Evolutionary conservation across 2,329 filamentous ascomycete species (phyloP).

Genomic region (Neoascochyta sp.): DNA sequence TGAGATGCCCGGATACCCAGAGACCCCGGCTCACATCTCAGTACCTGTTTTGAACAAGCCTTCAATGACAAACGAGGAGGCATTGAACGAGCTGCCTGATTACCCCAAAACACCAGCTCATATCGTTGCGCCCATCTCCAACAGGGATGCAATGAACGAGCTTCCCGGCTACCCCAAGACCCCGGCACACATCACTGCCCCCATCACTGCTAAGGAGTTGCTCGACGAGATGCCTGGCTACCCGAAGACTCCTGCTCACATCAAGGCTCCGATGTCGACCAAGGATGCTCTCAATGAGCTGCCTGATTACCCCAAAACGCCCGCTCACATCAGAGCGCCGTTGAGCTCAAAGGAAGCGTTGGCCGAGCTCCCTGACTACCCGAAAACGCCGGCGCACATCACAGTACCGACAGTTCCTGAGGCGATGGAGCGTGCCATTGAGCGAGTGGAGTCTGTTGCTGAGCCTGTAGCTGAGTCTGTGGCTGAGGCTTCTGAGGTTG

Average conservation of each 20-base stretch:
- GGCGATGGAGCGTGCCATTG: no score
- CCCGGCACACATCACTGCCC: slow-evolving; percentile 15
- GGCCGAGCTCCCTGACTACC: slow-evolving; percentile 17
- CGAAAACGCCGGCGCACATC: slow-evolving; percentile 9
- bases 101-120: slow-evolving; percentile 10
- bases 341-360: slow-evolving; percentile 18
- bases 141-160: slow-evolving; percentile 8
- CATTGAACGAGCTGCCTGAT: slow-evolving; percentile 12
- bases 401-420: slow-evolving; percentile 2
- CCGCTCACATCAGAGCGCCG: slow-evolving; percentile 6
- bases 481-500: background rate
- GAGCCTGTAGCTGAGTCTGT: no score
- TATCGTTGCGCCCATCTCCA: slow-evolving; percentile 5
- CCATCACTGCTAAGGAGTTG: slow-evolving; percentile 15
- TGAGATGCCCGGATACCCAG: slow-evolving; percentile 21
- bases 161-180: slow-evolving; percentile 15
- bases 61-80: slow-evolving; percentile 5
- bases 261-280: slow-evolving; percentile 16
- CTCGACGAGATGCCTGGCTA: slow-evolving; percentile 22
- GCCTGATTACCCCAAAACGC: slow-evolving; percentile 12
- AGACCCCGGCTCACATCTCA: slow-evolving; percentile 17
- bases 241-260: slow-evolving; percentile 22
- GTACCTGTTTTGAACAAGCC: no score
- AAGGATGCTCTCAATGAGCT: slow-evolving; percentile 21
- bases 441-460: no score